A percentile compares a stretch with the other conserved stretches of the same genome.
These are phyloP conservation scores for Backusella morwellensis DNA, from an alignment of 192 early-diverging fungal genomes.

Conservation along the genomic window DNA sequence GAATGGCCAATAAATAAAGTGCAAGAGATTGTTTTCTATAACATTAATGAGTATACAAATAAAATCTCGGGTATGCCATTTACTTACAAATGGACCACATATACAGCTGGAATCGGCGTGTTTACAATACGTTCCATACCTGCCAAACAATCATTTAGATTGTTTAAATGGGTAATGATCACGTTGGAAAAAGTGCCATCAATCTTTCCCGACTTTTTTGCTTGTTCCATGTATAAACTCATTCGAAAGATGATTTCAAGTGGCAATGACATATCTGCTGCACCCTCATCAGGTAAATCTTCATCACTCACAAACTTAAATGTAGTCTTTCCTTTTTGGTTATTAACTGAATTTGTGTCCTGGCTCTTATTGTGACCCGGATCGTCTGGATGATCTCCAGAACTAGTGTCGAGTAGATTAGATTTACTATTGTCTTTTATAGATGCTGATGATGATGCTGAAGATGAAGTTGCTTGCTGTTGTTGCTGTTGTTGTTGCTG, in stretches of 20 bases:
- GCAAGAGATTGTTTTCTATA: constrained; percentile 65
- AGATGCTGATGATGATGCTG: not conserved
- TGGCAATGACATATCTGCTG: constrained; percentile 48
- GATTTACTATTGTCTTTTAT: not conserved
- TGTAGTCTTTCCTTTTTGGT: not conserved
- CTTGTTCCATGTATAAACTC: constrained; percentile 50
- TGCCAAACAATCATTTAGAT: constrained; percentile 56
- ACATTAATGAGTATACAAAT: not conserved
- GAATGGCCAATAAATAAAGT: constrained; percentile 63
- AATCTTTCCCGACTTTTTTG: constrained; percentile 44
- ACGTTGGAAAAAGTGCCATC: constrained; percentile 48
- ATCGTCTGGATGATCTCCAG: constrained; percentile 27
- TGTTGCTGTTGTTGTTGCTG: not conserved
- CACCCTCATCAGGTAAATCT: constrained; percentile 36
- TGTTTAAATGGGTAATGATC: constrained; percentile 50
- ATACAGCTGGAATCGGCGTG: constrained; percentile 77
- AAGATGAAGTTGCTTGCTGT: not conserved
- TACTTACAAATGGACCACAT: constrained; percentile 70
- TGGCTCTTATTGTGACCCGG: constrained; percentile 8
- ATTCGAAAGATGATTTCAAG: constrained; percentile 48
- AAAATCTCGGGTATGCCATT: not conserved
- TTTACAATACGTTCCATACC: constrained; percentile 67
- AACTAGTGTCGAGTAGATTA: constrained; percentile 7
- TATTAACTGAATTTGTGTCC: not conserved
- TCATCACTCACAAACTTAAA: constrained; percentile 27